Base-by-base conservation (phyloP, 768 basidiomycete genomes). In the Boletus rubropictus region DNA sequence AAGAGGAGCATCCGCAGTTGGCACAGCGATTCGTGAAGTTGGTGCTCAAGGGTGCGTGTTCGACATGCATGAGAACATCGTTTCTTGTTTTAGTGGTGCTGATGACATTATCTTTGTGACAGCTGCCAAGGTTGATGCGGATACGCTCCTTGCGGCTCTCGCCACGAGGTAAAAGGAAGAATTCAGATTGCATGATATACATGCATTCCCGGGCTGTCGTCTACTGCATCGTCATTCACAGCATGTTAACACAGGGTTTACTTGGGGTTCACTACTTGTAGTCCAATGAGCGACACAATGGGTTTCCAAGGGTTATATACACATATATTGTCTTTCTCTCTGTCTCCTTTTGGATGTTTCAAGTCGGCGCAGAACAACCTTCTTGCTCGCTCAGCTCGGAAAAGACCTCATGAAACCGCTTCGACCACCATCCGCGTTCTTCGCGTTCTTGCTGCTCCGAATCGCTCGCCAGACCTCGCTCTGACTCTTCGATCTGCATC, bases 371-470 rank as follows among this genome's bases (percentile, higher is more conserved):
- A 2, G 7, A 17, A 20, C 18, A 21, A 0, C 37, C 20, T 21
- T 63, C 57, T 50, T 54, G 53, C 46, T 56, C 51, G 48, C 76
- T 76, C 54, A 82, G 58, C 59, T 86, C 85, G 10, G 67, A 61
- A 48, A 82, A 63, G 11, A 84, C 77, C 52, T 82, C 75, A 54
- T 79, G 78, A 53, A 86, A 85, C 37, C 82, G 67, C 34, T 80
- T 54, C 11, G 79, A 71, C 86, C 87, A 89, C 83, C 84, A 88
- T 4, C 77, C 81, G 0, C 86, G 71, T 51, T 86, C 82, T 57
- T 86, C 82, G 21, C 81, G 61, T 52, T 87, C 86, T 41, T 70
- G 68, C 33, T 71, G 67, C 10, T 63, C 55, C 7, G 61, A 49
- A 49, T 66, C 61, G 10, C 46, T 52, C 22, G 46, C 53, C 20